A percentile compares a stretch with the other conserved stretches of the same genome.
Conservation (phyloP, 805 yeast species). For the Schizosaccharomyces japonicus region DNA sequence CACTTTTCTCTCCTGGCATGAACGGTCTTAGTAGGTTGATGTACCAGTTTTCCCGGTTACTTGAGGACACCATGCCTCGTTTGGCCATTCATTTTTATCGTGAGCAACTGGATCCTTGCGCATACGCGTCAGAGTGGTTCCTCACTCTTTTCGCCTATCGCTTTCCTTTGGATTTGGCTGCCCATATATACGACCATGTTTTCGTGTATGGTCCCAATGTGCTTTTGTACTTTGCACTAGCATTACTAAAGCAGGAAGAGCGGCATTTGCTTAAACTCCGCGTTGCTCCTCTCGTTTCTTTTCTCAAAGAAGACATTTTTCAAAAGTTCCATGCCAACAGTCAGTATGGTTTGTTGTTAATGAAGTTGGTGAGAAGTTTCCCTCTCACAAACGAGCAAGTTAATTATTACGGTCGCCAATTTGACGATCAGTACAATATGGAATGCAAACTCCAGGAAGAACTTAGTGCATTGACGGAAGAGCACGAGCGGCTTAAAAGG, state of each 20-base stretch:
- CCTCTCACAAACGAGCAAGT: conserved; percentile 50
- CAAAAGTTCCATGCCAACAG: conserved; percentile 32
- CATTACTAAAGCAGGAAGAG: conserved; percentile 50
- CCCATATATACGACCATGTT: conserved; percentile 67
- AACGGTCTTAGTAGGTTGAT: conserved; percentile 67
- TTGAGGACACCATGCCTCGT: conserved; percentile 54
- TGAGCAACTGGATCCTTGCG: conserved; percentile 73
- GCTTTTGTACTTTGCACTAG: conserved; percentile 54
- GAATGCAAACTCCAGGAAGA: conserved; percentile 46
- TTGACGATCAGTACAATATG: conserved; percentile 39
- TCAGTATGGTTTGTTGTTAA: conserved; percentile 21
- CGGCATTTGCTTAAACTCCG: conserved; percentile 31
- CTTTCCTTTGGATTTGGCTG: conserved; percentile 71
- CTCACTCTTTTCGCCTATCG: conserved; percentile 84
- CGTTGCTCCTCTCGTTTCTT: conserved; percentile 58
- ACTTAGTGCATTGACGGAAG: conserved; percentile 30
- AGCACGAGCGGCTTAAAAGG: conserved; percentile 48
- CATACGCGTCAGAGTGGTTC: conserved; percentile 98
- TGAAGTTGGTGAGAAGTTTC: conserved; percentile 52
- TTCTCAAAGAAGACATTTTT: conserved; percentile 58
- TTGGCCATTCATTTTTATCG: conserved; percentile 52
- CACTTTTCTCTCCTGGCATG: conserved; percentile 69
- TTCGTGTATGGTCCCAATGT: conserved; percentile 83
- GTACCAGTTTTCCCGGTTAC: conserved; percentile 71
- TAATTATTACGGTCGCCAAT: conserved; percentile 48